phyloP scores from a whole-genome alignment of 2,329 filamentous ascomycete genomes.

The Kalaharituber pfeilii region DNA sequence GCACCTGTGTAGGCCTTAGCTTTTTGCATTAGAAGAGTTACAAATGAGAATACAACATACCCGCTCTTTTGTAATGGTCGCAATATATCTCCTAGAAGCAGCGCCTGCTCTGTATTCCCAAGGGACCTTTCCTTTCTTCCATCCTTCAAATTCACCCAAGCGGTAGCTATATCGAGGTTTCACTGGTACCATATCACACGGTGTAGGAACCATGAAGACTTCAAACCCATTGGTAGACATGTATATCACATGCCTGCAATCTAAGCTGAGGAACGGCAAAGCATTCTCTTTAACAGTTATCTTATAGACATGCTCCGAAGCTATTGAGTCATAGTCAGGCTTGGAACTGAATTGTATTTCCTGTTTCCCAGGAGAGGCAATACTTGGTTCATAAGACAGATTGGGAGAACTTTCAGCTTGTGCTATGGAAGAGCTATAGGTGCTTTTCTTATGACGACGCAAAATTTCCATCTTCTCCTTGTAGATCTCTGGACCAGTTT shows the following conservation, averaged over 20 bases:
- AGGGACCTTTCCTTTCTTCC: slow-evolving; percentile 15
- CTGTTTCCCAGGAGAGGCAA: not conserved
- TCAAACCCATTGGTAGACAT: slow-evolving; percentile 16
- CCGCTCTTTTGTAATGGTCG: slow-evolving; percentile 15
- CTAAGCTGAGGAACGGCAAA: slow-evolving; percentile 11
- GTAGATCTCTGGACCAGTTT: slow-evolving; percentile 14
- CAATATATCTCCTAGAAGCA: slow-evolving; percentile 16
- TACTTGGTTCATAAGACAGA: not conserved
- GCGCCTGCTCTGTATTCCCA: slow-evolving; percentile 15
- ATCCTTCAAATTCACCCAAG: slow-evolving; percentile 13
- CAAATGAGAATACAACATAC: slow-evolving; percentile 5
- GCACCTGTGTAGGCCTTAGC: slow-evolving; percentile 11
- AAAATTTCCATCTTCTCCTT: slow-evolving; percentile 10
- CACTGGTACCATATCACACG: slow-evolving; percentile 6
- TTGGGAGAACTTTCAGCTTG: not conserved
- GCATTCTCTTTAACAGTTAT: slow-evolving; percentile 17
- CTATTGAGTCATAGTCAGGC: not conserved
- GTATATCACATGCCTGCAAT: slow-evolving; percentile 15
- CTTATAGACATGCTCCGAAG: slow-evolving; percentile 12
- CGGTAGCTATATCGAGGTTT: slow-evolving; percentile 14
- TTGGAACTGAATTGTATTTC: not conserved
- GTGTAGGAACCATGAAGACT: slow-evolving; percentile 13
- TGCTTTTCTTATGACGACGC: slow-evolving; percentile 3
- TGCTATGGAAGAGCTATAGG: not conserved
- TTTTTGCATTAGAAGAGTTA: not conserved